Evolutionary conservation across 2,329 filamentous ascomycete species (phyloP).

Genomic region (Monosporascus ibericus): DNA sequence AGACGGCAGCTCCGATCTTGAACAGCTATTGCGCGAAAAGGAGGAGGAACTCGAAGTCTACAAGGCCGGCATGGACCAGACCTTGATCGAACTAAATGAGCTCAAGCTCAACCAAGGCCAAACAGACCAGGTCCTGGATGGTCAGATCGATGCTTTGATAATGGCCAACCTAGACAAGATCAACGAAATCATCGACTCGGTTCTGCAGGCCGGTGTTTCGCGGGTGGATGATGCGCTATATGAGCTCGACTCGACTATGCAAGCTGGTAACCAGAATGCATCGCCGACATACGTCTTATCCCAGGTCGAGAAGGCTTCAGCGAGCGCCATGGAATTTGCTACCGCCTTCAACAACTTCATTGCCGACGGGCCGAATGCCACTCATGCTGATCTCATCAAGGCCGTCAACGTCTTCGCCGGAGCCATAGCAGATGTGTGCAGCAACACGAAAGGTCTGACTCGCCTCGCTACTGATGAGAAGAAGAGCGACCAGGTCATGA

Average conservation of each 20-base stretch:
- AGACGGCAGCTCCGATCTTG: constrained; percentile 79
- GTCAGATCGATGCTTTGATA: constrained; percentile 85
- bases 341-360: constrained; percentile 99
- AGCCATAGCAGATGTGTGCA: constrained; percentile 86
- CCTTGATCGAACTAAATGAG: constrained; percentile 86
- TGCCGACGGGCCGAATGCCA: constrained; percentile 87
- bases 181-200: constrained; percentile 95
- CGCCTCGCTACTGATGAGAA: constrained; percentile 93
- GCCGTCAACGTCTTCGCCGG: constrained; percentile 86
- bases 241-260: constrained; percentile 95
- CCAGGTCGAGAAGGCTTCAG: constrained; percentile 93
- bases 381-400: constrained; percentile 86
- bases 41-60: constrained; percentile 97
- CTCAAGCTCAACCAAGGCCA: constrained; percentile 69
- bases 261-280: constrained; percentile 96
- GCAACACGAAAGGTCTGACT: constrained; percentile 92
- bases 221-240: constrained; percentile 95
- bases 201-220: constrained; percentile 85
- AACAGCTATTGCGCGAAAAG: constrained; percentile 81
- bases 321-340: constrained; percentile 93
- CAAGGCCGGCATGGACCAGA: constrained; percentile 97
- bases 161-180: constrained; percentile 86
- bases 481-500: constrained; percentile 81
- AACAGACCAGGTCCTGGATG: constrained; percentile 75
- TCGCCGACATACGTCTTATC: constrained; percentile 92